These are phyloP conservation scores for Lophiotrema nucula DNA, from an alignment of 495 filamentous ascomycete genomes.

Conservation along the genomic window DNA sequence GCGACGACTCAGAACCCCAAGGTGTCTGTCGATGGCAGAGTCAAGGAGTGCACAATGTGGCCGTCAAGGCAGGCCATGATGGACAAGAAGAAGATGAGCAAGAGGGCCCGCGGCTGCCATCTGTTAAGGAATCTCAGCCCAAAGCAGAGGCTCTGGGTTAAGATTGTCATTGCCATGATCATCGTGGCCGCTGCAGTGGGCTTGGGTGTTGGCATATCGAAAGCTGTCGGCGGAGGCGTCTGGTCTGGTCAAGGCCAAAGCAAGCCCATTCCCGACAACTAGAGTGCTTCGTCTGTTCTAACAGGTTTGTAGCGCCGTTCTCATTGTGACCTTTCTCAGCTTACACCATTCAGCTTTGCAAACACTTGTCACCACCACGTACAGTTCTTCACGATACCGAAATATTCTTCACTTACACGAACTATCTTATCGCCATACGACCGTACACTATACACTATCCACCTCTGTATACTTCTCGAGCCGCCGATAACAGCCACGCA, in stretches of 20 bases:
- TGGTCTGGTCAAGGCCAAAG: conserved; percentile 42
- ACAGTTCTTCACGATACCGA: not conserved
- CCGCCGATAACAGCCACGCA: not conserved
- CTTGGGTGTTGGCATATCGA: conserved; percentile 62
- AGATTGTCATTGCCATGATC: conserved; percentile 55
- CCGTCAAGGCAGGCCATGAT: conserved; percentile 42
- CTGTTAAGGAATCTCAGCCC: conserved; percentile 51
- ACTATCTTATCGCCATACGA: not conserved
- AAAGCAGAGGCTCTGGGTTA: conserved; percentile 52
- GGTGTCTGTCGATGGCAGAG: conserved; percentile 37
- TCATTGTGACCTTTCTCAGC: not conserved
- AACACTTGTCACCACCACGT: not conserved
- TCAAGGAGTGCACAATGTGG: conserved; percentile 48
- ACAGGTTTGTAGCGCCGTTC: not conserved
- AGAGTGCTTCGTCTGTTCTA: not conserved
- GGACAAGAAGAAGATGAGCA: conserved; percentile 33
- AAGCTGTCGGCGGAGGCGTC: conserved; percentile 58
- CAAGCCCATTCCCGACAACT: conserved; percentile 27
- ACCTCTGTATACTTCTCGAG: not conserved
- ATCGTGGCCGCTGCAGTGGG: conserved; percentile 60
- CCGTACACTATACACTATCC: not conserved
- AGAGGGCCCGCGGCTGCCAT: conserved; percentile 35
- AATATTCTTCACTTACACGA: not conserved
- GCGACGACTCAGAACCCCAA: conserved; percentile 32
- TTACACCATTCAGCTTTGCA: not conserved